Percentiles rank a stretch among this genome's conserved stretches.
phyloP scores from a whole-genome alignment of 2,329 filamentous ascomycete genomes.

The Purpureocillium takamizusanense region DNA sequence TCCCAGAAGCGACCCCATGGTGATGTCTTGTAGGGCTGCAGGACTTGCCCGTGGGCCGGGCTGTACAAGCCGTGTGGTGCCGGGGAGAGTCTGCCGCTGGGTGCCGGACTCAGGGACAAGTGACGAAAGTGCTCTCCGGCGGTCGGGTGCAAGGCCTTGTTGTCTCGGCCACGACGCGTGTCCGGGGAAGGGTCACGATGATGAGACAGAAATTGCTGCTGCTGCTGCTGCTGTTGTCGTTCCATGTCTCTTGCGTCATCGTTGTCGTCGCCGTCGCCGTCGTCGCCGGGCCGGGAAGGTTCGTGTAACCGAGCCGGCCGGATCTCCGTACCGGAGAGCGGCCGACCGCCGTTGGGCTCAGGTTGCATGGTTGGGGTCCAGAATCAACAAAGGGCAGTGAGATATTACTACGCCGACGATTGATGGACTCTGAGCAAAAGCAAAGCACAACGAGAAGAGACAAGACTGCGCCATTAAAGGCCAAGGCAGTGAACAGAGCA shows the following conservation, averaged over 20 bases:
- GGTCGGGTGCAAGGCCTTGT: conserved; percentile 1
- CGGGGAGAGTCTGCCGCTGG: conserved; percentile 10
- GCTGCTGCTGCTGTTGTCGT: too few species aligned
- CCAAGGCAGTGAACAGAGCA: not conserved
- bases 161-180: not conserved
- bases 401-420: too few species aligned
- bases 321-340: not conserved
- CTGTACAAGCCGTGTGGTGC: conserved; percentile 6
- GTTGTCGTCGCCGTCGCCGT: too few species aligned
- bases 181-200: too few species aligned
- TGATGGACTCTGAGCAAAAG: not conserved
- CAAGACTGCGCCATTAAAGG: not conserved
- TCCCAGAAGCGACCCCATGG: conserved; percentile 40
- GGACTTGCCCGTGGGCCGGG: not conserved
- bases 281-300: too few species aligned
- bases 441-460: not conserved
- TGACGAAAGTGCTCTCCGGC: conserved; percentile 4
- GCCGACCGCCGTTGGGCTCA: not conserved
- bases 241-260: too few species aligned
- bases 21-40: conserved; percentile 1
- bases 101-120: conserved; percentile 13
- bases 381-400: too few species aligned
- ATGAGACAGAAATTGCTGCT: too few species aligned
- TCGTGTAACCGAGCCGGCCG: conserved; percentile 1
- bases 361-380: too few species aligned